A percentile compares a stretch with the other conserved stretches of the same genome.
These are phyloP conservation scores for Blepharisma undulans DNA, from an alignment of 169 alveolate genomes.

Conservation along the genomic window DNA sequence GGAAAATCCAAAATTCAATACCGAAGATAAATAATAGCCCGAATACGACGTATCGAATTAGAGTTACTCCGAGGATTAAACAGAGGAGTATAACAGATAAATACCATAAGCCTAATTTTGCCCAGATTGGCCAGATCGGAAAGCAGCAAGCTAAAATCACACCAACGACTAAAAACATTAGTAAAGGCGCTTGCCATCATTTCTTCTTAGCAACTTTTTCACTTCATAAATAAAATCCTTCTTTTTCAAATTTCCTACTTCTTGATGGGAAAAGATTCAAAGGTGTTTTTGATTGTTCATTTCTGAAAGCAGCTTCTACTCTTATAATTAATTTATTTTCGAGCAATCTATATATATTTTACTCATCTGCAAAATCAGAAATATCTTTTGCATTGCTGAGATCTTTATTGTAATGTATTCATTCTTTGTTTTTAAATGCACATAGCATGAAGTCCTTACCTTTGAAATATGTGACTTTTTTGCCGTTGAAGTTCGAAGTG, in stretches of 20 bases:
- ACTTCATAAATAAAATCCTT: constrained; percentile 7
- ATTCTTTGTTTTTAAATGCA: neutral
- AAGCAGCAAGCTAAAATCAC: constrained; percentile 38
- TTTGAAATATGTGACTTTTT: constrained; percentile 30
- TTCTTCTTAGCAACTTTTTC: neutral
- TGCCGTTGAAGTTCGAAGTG: constrained; percentile 10
- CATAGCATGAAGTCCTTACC: constrained; percentile 22
- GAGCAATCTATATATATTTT: constrained; percentile 1
- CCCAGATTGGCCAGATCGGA: constrained; percentile 42
- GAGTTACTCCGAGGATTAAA: constrained; percentile 9
- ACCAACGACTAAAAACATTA: constrained; percentile 5
- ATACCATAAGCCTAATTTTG: constrained; percentile 40
- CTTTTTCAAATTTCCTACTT: neutral
- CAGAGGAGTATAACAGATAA: constrained; percentile 21
- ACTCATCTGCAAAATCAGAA: constrained; percentile 26
- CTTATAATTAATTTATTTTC: neutral
- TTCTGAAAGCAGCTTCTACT: constrained; percentile 15
- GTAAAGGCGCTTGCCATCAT: constrained; percentile 13
- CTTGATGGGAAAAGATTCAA: neutral
- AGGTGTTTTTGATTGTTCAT: constrained; percentile 5
- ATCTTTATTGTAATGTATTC: neutral
- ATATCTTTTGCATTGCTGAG: neutral
- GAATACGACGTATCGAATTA: constrained; percentile 24
- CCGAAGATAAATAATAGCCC: constrained; percentile 12
- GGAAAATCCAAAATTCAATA: constrained; percentile 41